Percentiles rank a stretch among this genome's conserved stretches.
phyloP scores from a whole-genome alignment of 495 filamentous ascomycete species.

The Hypoxylon perforatum region DNA sequence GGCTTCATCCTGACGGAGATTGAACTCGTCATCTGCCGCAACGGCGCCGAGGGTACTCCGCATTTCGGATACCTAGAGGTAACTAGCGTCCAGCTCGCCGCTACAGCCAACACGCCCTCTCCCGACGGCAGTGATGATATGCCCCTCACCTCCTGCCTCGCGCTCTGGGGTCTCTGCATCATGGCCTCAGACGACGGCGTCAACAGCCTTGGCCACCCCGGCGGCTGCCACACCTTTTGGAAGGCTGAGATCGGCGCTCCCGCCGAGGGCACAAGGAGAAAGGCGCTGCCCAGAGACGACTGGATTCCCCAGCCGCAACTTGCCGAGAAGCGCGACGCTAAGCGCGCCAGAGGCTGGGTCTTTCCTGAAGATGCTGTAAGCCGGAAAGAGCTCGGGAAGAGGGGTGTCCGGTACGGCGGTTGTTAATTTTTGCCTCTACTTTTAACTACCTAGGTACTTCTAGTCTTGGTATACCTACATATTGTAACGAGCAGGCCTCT shows the following conservation, averaged over 20 bases:
- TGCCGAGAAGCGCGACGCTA: constrained; percentile 85
- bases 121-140: constrained; percentile 52
- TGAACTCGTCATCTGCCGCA: constrained; percentile 89
- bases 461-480: not conserved
- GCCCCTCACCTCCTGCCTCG: constrained; percentile 66
- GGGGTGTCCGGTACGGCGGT: constrained; percentile 62
- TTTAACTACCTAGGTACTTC: too few relatives aligned
- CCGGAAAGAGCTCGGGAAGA: constrained; percentile 67
- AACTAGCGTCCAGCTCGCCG: constrained; percentile 66
- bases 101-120: constrained; percentile 42
- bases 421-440: too few relatives aligned
- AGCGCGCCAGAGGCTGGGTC: constrained; percentile 84
- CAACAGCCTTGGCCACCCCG: constrained; percentile 42
- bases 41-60: constrained; percentile 75
- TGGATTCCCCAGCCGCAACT: constrained; percentile 90
- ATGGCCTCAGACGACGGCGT: constrained; percentile 74
- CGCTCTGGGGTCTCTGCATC: constrained; percentile 73
- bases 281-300: constrained; percentile 74
- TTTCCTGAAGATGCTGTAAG: constrained; percentile 75
- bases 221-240: constrained; percentile 75
- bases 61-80: constrained; percentile 89
- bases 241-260: constrained; percentile 84
- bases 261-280: constrained; percentile 77
- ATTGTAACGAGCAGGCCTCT: not conserved
- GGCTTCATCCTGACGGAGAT: constrained; percentile 96